A percentile compares a stretch with the other conserved stretches of the same genome.
These are phyloP conservation scores for Diplosphaera chodatii DNA, from an alignment of 139 green algal genomes.

Conservation along the genomic window DNA sequence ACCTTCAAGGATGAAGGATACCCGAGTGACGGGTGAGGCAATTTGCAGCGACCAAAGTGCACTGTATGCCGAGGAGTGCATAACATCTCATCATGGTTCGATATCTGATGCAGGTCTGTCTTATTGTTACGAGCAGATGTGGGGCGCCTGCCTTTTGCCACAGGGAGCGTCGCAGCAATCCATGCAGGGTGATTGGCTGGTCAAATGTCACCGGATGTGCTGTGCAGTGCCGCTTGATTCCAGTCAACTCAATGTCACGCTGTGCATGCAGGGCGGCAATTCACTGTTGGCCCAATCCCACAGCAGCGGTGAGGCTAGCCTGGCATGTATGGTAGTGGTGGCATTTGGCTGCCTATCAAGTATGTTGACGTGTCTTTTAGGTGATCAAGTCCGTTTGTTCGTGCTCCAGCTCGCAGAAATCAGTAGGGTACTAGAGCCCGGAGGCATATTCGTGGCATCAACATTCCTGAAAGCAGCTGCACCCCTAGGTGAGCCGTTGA, in stretches of 20 bases:
- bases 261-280: constrained; percentile 69
- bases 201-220: too few species aligned
- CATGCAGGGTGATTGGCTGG: constrained; percentile 85
- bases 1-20: constrained; percentile 45
- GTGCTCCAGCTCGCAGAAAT: constrained; percentile 78
- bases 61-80: too few species aligned
- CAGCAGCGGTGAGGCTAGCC: constrained; percentile 31
- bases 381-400: too few species aligned
- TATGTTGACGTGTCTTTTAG: too few species aligned
- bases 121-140: constrained; percentile 83
- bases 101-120: too few species aligned
- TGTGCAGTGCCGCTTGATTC: too few species aligned
- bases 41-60: too few species aligned
- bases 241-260: too few species aligned
- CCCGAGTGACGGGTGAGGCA: constrained; percentile 13
- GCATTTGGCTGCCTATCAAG: too few species aligned
- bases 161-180: constrained; percentile 71
- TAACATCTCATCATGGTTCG: too few species aligned
- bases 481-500: constrained; percentile 67
- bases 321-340: too few species aligned
- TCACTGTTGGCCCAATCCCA: constrained; percentile 92
- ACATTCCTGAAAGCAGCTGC: constrained; percentile 76
- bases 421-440: constrained; percentile 78
- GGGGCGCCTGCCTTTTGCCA: constrained; percentile 79
- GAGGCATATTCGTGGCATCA: constrained; percentile 86